Evolutionary conservation across 2,329 filamentous ascomycete genomes (phyloP), one percentile per base, ranked within the genome.

Genomic region (Aspergillus fijiensis): DNA sequence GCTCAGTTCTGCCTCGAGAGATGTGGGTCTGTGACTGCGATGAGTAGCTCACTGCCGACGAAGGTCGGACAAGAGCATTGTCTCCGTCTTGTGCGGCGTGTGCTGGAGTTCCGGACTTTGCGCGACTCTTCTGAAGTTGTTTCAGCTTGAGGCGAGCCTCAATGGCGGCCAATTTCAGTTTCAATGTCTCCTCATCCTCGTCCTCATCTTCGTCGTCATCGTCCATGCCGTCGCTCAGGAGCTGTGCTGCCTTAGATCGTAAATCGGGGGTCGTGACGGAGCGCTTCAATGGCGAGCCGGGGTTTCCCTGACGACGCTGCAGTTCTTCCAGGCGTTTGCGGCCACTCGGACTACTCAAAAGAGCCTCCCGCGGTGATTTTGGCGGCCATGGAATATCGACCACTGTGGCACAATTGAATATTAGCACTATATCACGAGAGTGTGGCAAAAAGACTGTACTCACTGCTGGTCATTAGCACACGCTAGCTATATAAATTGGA

Each of bases 121-220:
- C 67, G 53, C 68, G 69, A 76, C 71, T 80, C 63, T 88, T 88
- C 73, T 95, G 90, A 14, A 98, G 79, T 70, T 89, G 92, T 76
- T 97, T 98, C 65, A 98, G 77, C 75, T 89, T 95, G 55, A 98
- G 78, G 61, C 89, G 88, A 6, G 93, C 92, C 75, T 98, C 89
- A 60, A 99, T 96, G 58, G 91, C 92, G 65, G 93, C 88, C 5
- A 98, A 80, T 73, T 96, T 88, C 63, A 99, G 79, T 71, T 96
- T 87, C 35, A 98, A 78, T 1, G 87, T 96, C 79, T 98, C 93
- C 74, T 97, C 94, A 67, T 96, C 93, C 6, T 96, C 85, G n/a
- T 86, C 84, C 9, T 83, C 89, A 0, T 86, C 83, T 2, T 87
- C 83, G 3, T 81, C 78, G 3, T 81, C 78, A 5, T 76, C 78